A percentile compares a stretch with the other conserved stretches of the same genome.
Evolutionary conservation across 2,329 filamentous ascomycete genomes (phyloP).

Genomic region (Dendrostoma leiphaemia): DNA sequence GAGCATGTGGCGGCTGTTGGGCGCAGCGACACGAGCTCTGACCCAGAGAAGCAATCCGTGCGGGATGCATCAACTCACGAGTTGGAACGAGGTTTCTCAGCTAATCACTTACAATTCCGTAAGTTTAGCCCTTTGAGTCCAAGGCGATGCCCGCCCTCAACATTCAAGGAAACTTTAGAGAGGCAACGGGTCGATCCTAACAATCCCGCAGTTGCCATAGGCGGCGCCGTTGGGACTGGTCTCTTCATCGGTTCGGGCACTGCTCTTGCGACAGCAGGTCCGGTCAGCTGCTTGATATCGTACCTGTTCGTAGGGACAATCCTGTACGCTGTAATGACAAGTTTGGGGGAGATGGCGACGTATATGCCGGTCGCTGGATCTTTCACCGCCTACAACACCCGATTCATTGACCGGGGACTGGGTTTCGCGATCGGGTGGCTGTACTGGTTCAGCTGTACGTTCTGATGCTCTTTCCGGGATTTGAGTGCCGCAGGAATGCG

Average conservation of each 20-base stretch:
- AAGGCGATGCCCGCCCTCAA: too few species aligned
- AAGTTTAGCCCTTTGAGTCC: too few species aligned
- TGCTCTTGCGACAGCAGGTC: slow-evolving; percentile 57
- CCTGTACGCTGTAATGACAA: slow-evolving; percentile 73
- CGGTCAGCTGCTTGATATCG: slow-evolving; percentile 56
- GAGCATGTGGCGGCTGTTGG: slow-evolving; percentile 11
- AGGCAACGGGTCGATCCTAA: too few species aligned
- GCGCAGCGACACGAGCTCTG: slow-evolving; percentile 13
- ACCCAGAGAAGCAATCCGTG: slow-evolving; percentile 18
- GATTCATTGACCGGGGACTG: slow-evolving; percentile 70
- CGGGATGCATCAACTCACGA: slow-evolving; percentile 13
- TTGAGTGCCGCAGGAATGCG: too few species aligned
- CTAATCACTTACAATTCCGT: slow-evolving; percentile 46
- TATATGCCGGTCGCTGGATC: slow-evolving; percentile 41
- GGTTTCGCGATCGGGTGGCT: slow-evolving; percentile 81
- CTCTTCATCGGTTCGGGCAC: slow-evolving; percentile 63
- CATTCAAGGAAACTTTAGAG: too few species aligned
- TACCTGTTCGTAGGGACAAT: slow-evolving; percentile 61
- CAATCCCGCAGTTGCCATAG: too few species aligned
- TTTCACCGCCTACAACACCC: slow-evolving; percentile 60
- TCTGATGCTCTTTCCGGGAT: too few species aligned
- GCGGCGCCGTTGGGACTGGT: slow-evolving; percentile 40
- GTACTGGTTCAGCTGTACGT: slow-evolving; percentile 71
- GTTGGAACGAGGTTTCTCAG: slow-evolving; percentile 17
- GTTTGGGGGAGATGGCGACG: slow-evolving; percentile 59